Base-by-base conservation (phyloP, 441 rosid species). In the Pelargonium cotyledonis region DNA sequence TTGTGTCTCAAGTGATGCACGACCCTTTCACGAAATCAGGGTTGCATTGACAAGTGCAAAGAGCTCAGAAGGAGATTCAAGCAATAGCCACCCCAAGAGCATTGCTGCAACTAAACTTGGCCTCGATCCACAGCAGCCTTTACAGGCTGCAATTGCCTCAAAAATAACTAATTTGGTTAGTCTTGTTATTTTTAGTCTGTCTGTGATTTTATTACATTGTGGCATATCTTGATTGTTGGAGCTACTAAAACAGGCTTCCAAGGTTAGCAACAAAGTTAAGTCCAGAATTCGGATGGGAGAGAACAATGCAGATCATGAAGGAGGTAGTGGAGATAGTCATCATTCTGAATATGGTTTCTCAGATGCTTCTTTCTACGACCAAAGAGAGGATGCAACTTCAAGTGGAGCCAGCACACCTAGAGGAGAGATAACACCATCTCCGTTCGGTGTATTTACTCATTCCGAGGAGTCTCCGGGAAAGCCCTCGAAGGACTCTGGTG, bases 341-440 rank as follows among this genome's bases (percentile, higher is more conserved):
- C 74, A 76, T 72, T 86, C 88, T 69, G 96, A 93, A 63, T 85
- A 81, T 69, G 88, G 82, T 65, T 82, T 79, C 72, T 81, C 81
- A 7, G 87, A 84, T 69, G 81, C 80, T 35, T 80, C 79, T 68
- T 71, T 77, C 9, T 77, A 76, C 68, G 93, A 91, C 72, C 87
- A 80, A 66, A 86, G 85, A 80, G 98, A 94, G 62, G 93, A 91
- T 80, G 92, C 82, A 21, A 84, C 76, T 69, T 88, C 96, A 12
- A 94, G 94, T 75, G 95, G 94, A 67, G 91, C 92, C 73, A 91
- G 91, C 79, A 89, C 99, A 47, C 96, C 97, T 19, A 84, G 94
- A 76, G 98, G 92, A 69, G 92, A 85, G 74, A 65, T 76, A 64
- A 72, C 79, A 68, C 86, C 72, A 21, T 82, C 84, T 69, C 81